Percentiles rank a stretch among this genome's conserved stretches.
Evolutionary conservation across 768 basidiomycete species (phyloP).

Genomic region (Ephemerocybe angulata): DNA sequence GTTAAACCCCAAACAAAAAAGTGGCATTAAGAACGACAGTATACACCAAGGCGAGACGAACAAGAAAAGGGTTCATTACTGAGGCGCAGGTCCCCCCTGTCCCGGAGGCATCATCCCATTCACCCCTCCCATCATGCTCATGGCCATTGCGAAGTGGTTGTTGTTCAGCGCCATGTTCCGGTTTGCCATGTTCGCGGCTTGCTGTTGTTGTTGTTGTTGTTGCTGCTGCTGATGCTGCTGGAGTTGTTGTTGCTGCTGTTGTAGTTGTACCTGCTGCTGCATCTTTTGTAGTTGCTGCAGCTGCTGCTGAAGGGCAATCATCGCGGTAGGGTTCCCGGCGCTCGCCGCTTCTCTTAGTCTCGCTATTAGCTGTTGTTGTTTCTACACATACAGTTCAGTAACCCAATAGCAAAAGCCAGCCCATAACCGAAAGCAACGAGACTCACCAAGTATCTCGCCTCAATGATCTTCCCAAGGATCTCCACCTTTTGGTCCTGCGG

Average conservation of each 20-base stretch:
- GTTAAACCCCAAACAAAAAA: no score
- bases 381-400: no score
- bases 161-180: neutral
- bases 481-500: no score
- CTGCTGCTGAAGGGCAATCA: no score
- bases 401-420: no score
- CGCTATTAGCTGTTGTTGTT: neutral
- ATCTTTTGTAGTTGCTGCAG: constrained; percentile 5
- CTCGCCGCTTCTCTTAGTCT: constrained; percentile 13
- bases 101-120: neutral
- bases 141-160: neutral
- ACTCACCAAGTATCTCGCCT: no score
- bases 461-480: no score
- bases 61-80: neutral
- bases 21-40: no score
- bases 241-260: constrained; percentile 23
- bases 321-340: no score
- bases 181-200: neutral
- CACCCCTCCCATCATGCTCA: neutral
- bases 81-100: neutral
- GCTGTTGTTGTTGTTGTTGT: constrained; percentile 16
- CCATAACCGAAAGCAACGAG: no score
- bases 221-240: constrained; percentile 20
- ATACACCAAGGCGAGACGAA: no score
- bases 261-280: constrained; percentile 15